Percentiles rank a stretch among this genome's conserved stretches.
phyloP scores from a whole-genome alignment of 768 basidiomycete genomes.

The Lactarius evosmus region DNA sequence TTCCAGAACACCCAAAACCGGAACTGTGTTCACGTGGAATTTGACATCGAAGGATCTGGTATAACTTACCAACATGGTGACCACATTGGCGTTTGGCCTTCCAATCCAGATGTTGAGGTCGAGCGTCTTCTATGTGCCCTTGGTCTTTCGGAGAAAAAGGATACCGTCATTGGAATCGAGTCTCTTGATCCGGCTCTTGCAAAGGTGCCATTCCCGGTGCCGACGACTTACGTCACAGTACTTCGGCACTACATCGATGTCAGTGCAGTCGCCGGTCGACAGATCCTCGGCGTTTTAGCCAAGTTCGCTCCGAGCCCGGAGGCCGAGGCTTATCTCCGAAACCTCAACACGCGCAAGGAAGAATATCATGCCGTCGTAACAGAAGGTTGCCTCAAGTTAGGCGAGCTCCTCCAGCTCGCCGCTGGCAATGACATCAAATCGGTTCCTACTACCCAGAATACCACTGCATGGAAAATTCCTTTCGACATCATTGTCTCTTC shows the following conservation, averaged over 20 bases:
- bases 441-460: constrained; percentile 64
- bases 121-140: constrained; percentile 83
- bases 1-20: constrained; percentile 72
- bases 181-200: constrained; percentile 97
- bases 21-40: constrained; percentile 93
- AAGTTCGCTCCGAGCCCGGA: constrained; percentile 84
- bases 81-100: constrained; percentile 96
- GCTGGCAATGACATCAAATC: constrained; percentile 69
- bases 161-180: constrained; percentile 85
- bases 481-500: constrained; percentile 96
- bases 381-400: constrained; percentile 84
- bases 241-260: constrained; percentile 97
- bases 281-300: constrained; percentile 81
- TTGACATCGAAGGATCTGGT: constrained; percentile 90
- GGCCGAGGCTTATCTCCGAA: constrained; percentile 69
- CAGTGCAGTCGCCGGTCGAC: constrained; percentile 90
- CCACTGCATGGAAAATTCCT: constrained; percentile 85
- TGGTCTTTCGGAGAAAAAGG: constrained; percentile 76
- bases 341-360: constrained; percentile 84
- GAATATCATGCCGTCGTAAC: constrained; percentile 74
- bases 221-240: constrained; percentile 90
- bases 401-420: constrained; percentile 88
- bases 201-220: constrained; percentile 98
- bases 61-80: constrained; percentile 99
- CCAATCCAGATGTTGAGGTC: constrained; percentile 90